phyloP scores from a whole-genome alignment of 2,329 filamentous ascomycete species.

The Colletotrichum lindemuthianum region DNA sequence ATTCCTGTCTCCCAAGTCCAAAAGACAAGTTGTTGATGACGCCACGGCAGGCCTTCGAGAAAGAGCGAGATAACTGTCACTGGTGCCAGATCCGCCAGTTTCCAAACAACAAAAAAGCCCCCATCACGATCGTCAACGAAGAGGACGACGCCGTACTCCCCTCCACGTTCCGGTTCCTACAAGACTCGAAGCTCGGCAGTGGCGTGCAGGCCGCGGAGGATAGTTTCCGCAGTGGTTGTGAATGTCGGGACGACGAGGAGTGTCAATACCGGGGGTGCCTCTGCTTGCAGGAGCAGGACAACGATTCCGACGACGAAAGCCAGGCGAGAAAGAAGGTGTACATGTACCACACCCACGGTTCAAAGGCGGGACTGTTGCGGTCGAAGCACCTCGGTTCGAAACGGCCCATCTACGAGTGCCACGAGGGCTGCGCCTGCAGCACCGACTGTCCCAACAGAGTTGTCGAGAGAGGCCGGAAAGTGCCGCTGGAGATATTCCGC shows the following conservation, averaged over 20 bases:
- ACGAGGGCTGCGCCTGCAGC: constrained; percentile 74
- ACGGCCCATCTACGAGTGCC: constrained; percentile 82
- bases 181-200: constrained; percentile 65
- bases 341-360: constrained; percentile 70
- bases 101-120: constrained; percentile 56
- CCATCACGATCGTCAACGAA: constrained; percentile 73
- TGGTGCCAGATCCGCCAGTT: constrained; percentile 70
- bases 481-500: constrained; percentile 81
- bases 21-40: background rate
- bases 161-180: constrained; percentile 74
- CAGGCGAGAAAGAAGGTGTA: constrained; percentile 53
- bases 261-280: constrained; percentile 76
- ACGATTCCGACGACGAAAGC: constrained; percentile 55
- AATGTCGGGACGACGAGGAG: constrained; percentile 68
- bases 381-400: constrained; percentile 62
- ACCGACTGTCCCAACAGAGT: constrained; percentile 76
- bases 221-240: constrained; percentile 75
- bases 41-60: constrained; percentile 45
- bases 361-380: constrained; percentile 62
- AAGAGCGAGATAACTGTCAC: constrained; percentile 61
- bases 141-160: constrained; percentile 67
- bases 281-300: constrained; percentile 73
- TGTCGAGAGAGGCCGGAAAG: constrained; percentile 76
- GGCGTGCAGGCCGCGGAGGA: constrained; percentile 69
- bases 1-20: background rate